Evolutionary conservation across 768 basidiomycete species (phyloP), one percentile per base, ranked within the genome.

Genomic region (Hypholoma sublateritium): DNA sequence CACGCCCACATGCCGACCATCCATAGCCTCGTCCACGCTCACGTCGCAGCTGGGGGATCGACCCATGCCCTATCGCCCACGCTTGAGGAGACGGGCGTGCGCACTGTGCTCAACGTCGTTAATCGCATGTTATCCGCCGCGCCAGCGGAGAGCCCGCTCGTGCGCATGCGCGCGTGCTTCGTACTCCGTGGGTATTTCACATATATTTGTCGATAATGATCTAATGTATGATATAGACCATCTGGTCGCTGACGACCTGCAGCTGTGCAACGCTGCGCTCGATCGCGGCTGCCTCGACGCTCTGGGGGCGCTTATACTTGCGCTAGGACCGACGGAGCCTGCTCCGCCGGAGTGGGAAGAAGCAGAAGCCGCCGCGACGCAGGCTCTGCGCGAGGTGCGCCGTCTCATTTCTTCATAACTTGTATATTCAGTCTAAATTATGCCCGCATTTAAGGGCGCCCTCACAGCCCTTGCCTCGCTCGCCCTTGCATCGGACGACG

Each of bases 381-480:
- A 79, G 4, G 62, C 74, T 9, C 68, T 92, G n/a, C 80, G 89
- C 54, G 89, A 93, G 77, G 88, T 88, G 53, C 11, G 74, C 44
- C 11, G 11, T 44, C 17, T 13, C 1, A 6, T 19, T 4, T 21
- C 17, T 44, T 19, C 43, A 3, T 21, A n/a, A n/a, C 6, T 44
- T 44, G 19, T 44, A 19, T 42, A 17, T 32, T 1, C 28, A 9
- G 5, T 32, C n/a, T n/a, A n/a, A 32, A 32, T 32, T 17, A 19
- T 11, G n/a, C n/a, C n/a, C n/a, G 16, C 12, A 11, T 44, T 44
- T 5, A 16, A 93, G 89, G 91, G 87, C 11, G 80, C 84, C 0
- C 73, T 97, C n/a, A 86, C 86, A 4, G 77, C 87, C 0, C 78
- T 92, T 21, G 89, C 92, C 0, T 75, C 89, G 1, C 80, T 96